These are phyloP conservation scores for Yamadazyma pseudoaaseri DNA, from an alignment of 1,139 yeast species.

Conservation along the genomic window DNA sequence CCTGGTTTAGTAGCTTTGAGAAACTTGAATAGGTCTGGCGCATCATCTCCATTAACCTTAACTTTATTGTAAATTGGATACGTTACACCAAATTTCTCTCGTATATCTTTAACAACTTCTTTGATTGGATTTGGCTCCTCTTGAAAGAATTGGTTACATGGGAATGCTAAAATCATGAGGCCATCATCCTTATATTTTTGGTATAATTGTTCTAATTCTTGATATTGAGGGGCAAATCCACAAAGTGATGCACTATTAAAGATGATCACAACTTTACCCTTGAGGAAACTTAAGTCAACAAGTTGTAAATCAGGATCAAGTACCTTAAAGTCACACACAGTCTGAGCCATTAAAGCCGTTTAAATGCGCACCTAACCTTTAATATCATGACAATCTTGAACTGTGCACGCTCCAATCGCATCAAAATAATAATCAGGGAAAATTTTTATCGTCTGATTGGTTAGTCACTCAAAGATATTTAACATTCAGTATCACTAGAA, in stretches of 20 bases:
- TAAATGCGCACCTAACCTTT: too few relatives aligned
- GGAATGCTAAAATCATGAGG: constrained; percentile 39
- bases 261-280: constrained; percentile 35
- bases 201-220: constrained; percentile 33
- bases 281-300: constrained; percentile 14
- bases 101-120: constrained; percentile 65
- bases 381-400: too few relatives aligned
- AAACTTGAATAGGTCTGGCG: constrained; percentile 29
- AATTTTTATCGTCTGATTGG: too few relatives aligned
- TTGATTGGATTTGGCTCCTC: constrained; percentile 81
- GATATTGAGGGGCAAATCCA: constrained; percentile 45
- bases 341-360: constrained; percentile 1
- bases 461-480: too few relatives aligned
- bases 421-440: too few relatives aligned
- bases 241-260: constrained; percentile 49
- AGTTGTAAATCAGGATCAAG: constrained; percentile 5
- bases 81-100: constrained; percentile 58
- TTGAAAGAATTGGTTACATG: constrained; percentile 55
- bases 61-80: constrained; percentile 41
- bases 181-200: constrained; percentile 30
- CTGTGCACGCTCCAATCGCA: too few relatives aligned
- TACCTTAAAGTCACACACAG: constrained; percentile 9
- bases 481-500: too few relatives aligned
- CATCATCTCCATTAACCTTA: constrained; percentile 32
- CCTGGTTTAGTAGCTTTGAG: constrained; percentile 42